Conservation (phyloP, 306 rosid genomes). For the Argentina anserina region DNA sequence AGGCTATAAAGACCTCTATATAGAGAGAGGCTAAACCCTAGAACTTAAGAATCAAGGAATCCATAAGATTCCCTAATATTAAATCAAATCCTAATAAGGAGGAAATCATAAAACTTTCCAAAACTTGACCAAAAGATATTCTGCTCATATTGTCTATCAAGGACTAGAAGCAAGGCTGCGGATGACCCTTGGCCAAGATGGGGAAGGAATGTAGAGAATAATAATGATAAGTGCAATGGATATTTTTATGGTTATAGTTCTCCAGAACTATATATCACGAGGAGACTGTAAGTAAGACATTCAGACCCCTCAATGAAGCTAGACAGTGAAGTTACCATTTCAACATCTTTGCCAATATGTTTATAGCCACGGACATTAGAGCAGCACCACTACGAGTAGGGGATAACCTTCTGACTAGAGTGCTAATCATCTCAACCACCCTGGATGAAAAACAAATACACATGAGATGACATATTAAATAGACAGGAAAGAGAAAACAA, state of each 20-base stretch:
- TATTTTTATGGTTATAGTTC: not conserved
- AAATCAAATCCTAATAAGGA: too few relatives aligned
- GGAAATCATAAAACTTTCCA: too few relatives aligned
- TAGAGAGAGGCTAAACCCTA: too few relatives aligned
- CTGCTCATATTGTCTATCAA: too few relatives aligned
- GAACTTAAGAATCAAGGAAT: too few relatives aligned
- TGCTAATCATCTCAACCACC: constrained; percentile 79
- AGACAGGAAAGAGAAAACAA: constrained; percentile 12
- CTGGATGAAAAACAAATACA: constrained; percentile 37
- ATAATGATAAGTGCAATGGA: not conserved
- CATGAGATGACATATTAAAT: not conserved
- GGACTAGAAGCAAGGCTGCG: not conserved
- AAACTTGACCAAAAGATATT: too few relatives aligned
- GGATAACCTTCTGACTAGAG: constrained; percentile 58
- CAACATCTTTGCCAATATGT: constrained; percentile 64
- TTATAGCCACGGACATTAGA: constrained; percentile 69
- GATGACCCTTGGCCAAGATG: not conserved
- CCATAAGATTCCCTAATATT: too few relatives aligned
- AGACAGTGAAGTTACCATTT: constrained; percentile 53
- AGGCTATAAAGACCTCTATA: too few relatives aligned
- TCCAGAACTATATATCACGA: not conserved
- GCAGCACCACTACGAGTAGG: constrained; percentile 60
- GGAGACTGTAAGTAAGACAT: not conserved
- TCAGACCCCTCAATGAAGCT: constrained; percentile 13
- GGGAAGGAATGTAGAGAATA: not conserved